Evolutionary conservation across 768 basidiomycete genomes (phyloP).

Genomic region (Clavaria fumosa): DNA sequence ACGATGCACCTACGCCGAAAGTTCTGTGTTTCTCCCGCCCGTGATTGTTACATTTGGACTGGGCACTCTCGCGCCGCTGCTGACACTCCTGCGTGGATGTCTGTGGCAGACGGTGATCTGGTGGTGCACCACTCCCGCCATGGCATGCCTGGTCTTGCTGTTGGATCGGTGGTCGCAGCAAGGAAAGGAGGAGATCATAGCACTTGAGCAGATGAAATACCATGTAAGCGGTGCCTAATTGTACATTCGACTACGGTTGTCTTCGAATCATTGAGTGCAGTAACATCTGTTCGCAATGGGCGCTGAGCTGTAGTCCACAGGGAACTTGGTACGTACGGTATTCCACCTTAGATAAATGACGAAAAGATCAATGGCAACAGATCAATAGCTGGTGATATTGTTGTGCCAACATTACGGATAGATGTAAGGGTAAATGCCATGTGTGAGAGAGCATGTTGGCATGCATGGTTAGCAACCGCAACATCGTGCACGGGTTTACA

Average conservation of each 20-base stretch:
- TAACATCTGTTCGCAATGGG: neutral
- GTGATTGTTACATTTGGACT: constrained; percentile 6
- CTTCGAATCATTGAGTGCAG: neutral
- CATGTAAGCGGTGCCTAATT: neutral
- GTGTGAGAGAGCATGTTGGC: too few species aligned
- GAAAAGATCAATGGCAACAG: too few species aligned
- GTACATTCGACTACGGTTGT: neutral
- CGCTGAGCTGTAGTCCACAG: neutral
- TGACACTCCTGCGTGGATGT: neutral
- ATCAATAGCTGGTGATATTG: too few species aligned
- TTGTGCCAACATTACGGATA: too few species aligned
- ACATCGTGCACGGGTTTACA: too few species aligned
- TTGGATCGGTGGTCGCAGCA: neutral
- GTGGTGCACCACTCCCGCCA: neutral
- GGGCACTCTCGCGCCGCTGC: neutral
- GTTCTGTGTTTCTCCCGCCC: constrained; percentile 19
- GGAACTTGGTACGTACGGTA: too few species aligned
- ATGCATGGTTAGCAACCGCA: too few species aligned
- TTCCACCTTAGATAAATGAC: too few species aligned
- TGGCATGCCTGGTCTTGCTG: neutral
- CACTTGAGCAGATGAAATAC: neutral
- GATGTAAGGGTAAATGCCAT: too few species aligned
- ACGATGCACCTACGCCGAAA: constrained; percentile 14
- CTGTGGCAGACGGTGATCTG: neutral
- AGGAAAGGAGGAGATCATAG: neutral